Conservation (phyloP, 306 rosid genomes). For the Oemleria cerasiformis region DNA sequence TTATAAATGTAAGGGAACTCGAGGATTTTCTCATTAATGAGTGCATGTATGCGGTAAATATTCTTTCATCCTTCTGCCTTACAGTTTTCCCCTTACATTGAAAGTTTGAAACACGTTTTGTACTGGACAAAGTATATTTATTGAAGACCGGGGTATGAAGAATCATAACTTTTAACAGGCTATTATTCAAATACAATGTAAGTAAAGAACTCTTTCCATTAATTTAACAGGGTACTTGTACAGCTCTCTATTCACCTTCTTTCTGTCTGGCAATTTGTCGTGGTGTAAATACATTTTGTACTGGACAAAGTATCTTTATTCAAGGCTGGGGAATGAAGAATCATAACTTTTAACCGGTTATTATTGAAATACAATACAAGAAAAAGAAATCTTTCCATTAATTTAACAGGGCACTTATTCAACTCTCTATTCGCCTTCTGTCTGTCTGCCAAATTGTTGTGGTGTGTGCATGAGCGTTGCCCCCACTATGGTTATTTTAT, state of each 20-base stretch:
- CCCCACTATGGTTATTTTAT: neutral
- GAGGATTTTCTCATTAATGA: conserved; percentile 96
- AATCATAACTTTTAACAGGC: neutral
- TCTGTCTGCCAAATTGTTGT: neutral
- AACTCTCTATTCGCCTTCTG: neutral
- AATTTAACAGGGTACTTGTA: no score
- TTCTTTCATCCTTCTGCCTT: conserved; percentile 21
- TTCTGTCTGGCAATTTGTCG: conserved; percentile 10
- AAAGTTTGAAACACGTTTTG: neutral
- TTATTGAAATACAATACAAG: neutral
- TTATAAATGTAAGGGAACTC: conserved; percentile 78
- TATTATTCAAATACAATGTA: neutral
- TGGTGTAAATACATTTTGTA: neutral
- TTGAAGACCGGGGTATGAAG: neutral
- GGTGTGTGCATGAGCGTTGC: neutral
- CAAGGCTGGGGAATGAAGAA: neutral
- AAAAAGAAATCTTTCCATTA: no score
- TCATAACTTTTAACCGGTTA: neutral
- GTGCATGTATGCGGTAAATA: conserved; percentile 96
- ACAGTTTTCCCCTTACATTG: conserved; percentile 4
- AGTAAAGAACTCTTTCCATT: no score
- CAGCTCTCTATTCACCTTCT: neutral
- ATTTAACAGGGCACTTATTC: no score
- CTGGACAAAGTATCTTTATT: neutral
- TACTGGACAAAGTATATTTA: conserved; percentile 1